Conservation (phyloP, 139 green algal species). For the Astrephomene gubernaculifera region DNA sequence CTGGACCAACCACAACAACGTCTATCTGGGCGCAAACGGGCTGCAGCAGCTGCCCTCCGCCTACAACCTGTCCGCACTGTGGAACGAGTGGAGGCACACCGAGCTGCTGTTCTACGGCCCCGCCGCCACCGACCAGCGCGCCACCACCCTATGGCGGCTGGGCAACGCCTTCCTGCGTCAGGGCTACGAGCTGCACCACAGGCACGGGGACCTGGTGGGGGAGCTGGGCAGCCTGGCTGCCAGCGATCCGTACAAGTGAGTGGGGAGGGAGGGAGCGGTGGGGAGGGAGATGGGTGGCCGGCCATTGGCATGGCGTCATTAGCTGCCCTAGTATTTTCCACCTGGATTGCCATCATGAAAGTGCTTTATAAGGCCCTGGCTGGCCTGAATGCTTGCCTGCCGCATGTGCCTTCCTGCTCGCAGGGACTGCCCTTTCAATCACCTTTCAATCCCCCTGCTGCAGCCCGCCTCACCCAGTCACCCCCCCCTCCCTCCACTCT, state of each 20-base stretch:
- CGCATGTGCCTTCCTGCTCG: too few relatives aligned
- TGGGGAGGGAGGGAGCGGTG: background rate
- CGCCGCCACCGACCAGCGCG: background rate
- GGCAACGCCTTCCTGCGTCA: constrained; percentile 45
- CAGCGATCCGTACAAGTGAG: constrained; percentile 23
- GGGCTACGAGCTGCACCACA: constrained; percentile 43
- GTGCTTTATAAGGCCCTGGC: too few relatives aligned
- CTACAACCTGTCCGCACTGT: constrained; percentile 35
- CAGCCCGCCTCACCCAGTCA: background rate
- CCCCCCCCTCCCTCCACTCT: background rate
- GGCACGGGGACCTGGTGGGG: background rate
- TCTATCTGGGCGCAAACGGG: constrained; percentile 2
- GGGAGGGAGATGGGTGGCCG: too few relatives aligned
- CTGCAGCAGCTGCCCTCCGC: background rate
- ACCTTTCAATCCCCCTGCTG: background rate
- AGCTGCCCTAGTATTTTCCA: too few relatives aligned
- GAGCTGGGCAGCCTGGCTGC: background rate
- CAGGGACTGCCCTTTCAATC: too few relatives aligned
- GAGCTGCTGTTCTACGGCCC: constrained; percentile 28
- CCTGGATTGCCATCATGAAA: too few relatives aligned
- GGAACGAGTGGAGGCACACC: constrained; percentile 28
- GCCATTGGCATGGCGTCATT: too few relatives aligned
- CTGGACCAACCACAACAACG: constrained; percentile 27
- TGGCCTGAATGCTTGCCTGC: too few relatives aligned
- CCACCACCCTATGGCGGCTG: constrained; percentile 47